Evolutionary conservation across 768 basidiomycete species (phyloP), one percentile per base, ranked within the genome.

Genomic region (Strobilomyces echinocephalus): DNA sequence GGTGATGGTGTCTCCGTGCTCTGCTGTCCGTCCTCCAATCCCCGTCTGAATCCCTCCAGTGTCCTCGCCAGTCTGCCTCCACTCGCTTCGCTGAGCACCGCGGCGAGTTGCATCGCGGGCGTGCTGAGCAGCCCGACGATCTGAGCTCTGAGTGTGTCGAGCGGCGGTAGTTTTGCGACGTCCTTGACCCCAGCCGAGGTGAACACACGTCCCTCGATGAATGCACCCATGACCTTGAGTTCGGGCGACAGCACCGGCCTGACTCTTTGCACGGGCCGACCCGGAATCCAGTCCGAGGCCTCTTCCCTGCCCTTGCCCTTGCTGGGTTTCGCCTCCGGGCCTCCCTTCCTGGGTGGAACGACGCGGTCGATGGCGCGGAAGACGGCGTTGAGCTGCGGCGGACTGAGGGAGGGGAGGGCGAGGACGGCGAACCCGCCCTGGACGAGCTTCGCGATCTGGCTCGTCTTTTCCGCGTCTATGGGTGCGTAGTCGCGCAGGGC

Each of bases 101-200:
- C 84, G 4, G 87, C 81, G 44, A 95, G 74, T 69, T 90, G 86
- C 56, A 80, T 75, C 11, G 81, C 84, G 41, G 90, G 91, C 14
- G 83, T 76, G 53, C 85, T 85, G 55, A 97, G 67, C 70, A 97
- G 57, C 8, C 93, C 94, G 14, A 95, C 86, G 52, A 97, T 78
- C 69, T 95, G 92, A 16, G 85, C 85, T 49, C 87, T 73, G 55
- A 97, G 69, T 3, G 82, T 84, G 36, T 88, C 87, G 63, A 95
- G 69, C 41, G 86, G 81, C 20, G 93, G 94, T 49, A 95, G 71
- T 60, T 83, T 81, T 31, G 85, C 81, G 5, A 93, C 81, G 14
- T 81, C 76, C 64, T 76, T 73, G 50, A 93, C 72, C 6, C 78
- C 77, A 10, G 76, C 69, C 18, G 80, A 76, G 48, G 82, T 73